phyloP scores from a whole-genome alignment of 208 protist species.

The Crithidia acanthocephali region DNA sequence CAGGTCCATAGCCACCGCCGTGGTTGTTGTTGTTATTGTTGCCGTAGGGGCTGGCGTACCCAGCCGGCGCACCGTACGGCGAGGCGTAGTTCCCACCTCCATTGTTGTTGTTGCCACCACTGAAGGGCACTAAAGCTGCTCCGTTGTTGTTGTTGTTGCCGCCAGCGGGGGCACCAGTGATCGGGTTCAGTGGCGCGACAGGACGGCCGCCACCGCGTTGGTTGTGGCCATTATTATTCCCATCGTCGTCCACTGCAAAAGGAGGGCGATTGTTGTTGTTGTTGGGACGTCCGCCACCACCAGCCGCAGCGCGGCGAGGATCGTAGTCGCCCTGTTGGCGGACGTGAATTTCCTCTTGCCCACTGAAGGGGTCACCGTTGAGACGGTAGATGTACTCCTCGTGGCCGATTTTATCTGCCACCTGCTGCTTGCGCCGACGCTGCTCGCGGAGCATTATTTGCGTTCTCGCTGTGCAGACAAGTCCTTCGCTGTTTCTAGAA shows the following conservation, averaged over 20 bases:
- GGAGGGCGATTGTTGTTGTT: constrained; percentile 23
- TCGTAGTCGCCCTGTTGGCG: constrained; percentile 38
- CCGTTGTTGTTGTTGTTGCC: constrained; percentile 11
- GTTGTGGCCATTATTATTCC: constrained; percentile 15
- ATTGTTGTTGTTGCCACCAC: constrained; percentile 3
- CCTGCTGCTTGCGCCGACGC: constrained; percentile 58
- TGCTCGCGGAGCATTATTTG: constrained; percentile 53
- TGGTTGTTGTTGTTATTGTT: constrained; percentile 17
- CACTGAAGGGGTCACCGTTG: constrained; percentile 37
- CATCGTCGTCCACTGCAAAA: constrained; percentile 33
- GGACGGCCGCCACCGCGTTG: constrained; percentile 9
- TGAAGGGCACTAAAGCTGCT: constrained; percentile 4
- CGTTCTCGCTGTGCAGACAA: neutral
- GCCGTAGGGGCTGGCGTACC: constrained; percentile 1
- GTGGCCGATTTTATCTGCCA: constrained; percentile 87
- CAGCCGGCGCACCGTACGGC: constrained; percentile 24
- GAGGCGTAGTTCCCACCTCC: constrained; percentile 13
- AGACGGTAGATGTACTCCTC: constrained; percentile 78
- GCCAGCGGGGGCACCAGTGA: constrained; percentile 5
- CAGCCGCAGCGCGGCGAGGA: constrained; percentile 11
- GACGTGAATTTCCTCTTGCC: constrained; percentile 25
- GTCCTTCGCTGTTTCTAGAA: too few relatives aligned
- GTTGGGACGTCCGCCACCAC: neutral
- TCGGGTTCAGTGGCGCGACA: constrained; percentile 20
- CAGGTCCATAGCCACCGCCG: constrained; percentile 4